Evolutionary conservation across 23 red algal species (phyloP).

Genomic region (Agarophyton chilense): DNA sequence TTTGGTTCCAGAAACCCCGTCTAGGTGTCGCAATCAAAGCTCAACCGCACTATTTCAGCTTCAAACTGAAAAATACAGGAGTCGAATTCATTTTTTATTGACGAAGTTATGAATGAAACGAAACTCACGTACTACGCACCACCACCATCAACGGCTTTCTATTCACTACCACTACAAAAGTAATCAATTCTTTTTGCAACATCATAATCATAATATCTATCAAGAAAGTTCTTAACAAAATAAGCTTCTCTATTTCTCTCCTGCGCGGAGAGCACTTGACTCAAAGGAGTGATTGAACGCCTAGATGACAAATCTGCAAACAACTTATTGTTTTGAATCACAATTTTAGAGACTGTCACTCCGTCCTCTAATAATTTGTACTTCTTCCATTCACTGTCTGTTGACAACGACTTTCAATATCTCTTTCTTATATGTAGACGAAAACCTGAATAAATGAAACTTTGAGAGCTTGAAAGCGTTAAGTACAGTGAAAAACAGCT

Average conservation of each 20-base stretch:
- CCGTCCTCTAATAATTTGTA: neutral
- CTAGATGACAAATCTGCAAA: neutral
- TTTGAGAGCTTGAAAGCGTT: neutral
- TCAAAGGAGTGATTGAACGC: neutral
- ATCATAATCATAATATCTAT: constrained; percentile 23
- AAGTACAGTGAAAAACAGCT: neutral
- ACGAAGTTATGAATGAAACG: no score
- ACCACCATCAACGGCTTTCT: neutral
- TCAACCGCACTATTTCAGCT: no score
- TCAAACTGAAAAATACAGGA: no score
- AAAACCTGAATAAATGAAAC: constrained; percentile 4
- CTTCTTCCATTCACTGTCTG: neutral
- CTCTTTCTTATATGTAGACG: neutral
- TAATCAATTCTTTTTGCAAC: neutral
- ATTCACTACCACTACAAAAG: neutral
- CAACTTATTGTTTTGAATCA: neutral
- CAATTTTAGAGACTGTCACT: neutral
- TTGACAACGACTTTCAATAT: neutral
- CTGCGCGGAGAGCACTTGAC: constrained; percentile 1
- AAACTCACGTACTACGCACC: neutral
- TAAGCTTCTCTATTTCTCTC: constrained; percentile 18
- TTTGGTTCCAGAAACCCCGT: neutral
- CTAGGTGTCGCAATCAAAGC: neutral
- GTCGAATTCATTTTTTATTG: no score
- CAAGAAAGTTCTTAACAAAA: neutral